Evolutionary conservation across 2,329 filamentous ascomycete species (phyloP), one percentile per base, ranked within the genome.

Genomic region (Eutypella sp.): DNA sequence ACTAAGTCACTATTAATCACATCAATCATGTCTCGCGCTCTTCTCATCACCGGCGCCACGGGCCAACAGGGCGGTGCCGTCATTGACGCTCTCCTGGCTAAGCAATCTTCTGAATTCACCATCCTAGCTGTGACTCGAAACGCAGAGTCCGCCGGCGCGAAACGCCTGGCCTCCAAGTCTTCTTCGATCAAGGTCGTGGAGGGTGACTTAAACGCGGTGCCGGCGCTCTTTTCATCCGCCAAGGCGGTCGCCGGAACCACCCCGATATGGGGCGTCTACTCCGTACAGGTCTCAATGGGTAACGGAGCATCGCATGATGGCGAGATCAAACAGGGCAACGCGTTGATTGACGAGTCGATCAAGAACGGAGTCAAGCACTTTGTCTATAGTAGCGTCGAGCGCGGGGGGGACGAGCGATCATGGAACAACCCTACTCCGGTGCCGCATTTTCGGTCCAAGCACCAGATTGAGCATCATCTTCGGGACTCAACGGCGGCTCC

Each of bases 361-460:
- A 71, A 73, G 24, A 62, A 76, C 22, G 70, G 71, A 11, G 76
- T 85, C 36, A 67, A 72, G 47, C 74, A 80, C 56, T 82, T 86
- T 54, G 74, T 87, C 38, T 86, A 84, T 64, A 76, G 72, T 24
- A 79, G 74, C 43, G 79, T 84, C 22, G 83, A 86, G 51, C 78
- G 83, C 34, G 79, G 81, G 38, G 80, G 81, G 39, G 63, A 67
- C 20, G 63, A 62, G 3, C 70, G 69, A 5, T 74, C 71, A 40
- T 72, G 75, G 55, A 70, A 72, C 5, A 74, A 73, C 49, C 67
- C 72, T 0, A 84, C 81, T 1, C 57, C 69, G 0, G 70, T 85
- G 39, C 77, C 79, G 0, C 81, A 87, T 60, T 87, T 87, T 59
- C 70, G 71, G 47, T 71, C 63, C 53, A 87, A 87, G 60, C 71